Evolutionary conservation across 495 filamentous ascomycete species (phyloP).

Genomic region (Penicillium atrosanguineum): DNA sequence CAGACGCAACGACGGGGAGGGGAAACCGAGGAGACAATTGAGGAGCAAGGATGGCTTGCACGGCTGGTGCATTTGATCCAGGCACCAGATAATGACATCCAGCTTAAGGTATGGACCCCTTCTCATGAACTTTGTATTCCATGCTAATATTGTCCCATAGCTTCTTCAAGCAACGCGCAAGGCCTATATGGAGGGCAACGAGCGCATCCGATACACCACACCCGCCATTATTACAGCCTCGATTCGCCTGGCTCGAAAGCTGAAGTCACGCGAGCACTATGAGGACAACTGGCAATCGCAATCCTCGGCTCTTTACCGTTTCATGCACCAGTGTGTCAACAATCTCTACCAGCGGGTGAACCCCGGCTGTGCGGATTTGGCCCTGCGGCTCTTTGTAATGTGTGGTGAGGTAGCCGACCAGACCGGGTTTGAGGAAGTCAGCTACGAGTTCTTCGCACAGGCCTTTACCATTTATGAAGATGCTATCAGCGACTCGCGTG

Average conservation of each 20-base stretch:
- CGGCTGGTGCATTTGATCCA: conserved; percentile 86
- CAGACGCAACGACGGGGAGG: conserved; percentile 60
- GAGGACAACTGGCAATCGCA: conserved; percentile 94
- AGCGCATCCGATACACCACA: conserved; percentile 91
- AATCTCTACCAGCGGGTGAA: conserved; percentile 87
- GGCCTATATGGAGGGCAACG: conserved; percentile 88
- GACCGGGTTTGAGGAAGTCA: conserved; percentile 88
- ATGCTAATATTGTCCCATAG: conserved; percentile 34
- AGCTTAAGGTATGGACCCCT: conserved; percentile 63
- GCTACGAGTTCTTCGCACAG: conserved; percentile 98
- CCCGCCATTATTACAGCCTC: conserved; percentile 89
- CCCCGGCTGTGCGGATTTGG: conserved; percentile 76
- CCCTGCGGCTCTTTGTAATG: conserved; percentile 82
- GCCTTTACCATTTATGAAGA: conserved; percentile 99
- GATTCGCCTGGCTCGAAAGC: conserved; percentile 82
- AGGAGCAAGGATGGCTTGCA: conserved; percentile 96
- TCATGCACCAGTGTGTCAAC: conserved; percentile 83
- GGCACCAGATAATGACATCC: conserved; percentile 82
- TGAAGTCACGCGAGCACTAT: conserved; percentile 89
- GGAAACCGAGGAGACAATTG: conserved; percentile 93
- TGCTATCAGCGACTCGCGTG: conserved; percentile 87
- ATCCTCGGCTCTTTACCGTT: conserved; percentile 86
- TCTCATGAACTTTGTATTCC: background rate
- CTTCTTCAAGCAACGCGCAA: conserved; percentile 87
- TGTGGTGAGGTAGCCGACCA: conserved; percentile 93